Evolutionary conservation across 1,284 basidiomycete species (phyloP).

Genomic region (Moesziomyces parantarcticus): DNA sequence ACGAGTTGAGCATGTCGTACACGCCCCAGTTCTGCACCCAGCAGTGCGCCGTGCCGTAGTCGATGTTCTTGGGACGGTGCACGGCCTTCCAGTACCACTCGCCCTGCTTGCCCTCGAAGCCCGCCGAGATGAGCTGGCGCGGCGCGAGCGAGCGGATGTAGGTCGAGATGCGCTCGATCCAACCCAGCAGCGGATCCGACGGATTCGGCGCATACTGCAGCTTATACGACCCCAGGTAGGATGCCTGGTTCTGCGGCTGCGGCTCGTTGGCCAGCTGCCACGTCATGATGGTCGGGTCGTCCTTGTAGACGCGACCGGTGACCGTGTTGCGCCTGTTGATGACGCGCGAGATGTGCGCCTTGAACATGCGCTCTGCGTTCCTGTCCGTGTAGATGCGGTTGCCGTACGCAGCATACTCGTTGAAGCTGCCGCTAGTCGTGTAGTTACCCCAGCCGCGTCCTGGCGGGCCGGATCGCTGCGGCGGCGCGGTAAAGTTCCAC

Average conservation of each 20-base stretch:
- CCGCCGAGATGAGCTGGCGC: constrained; percentile 49
- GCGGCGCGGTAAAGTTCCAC: constrained; percentile 35
- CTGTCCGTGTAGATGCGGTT: constrained; percentile 44
- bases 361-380: constrained; percentile 22
- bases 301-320: constrained; percentile 47
- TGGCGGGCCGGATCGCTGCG: constrained; percentile 28
- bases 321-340: constrained; percentile 50
- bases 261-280: constrained; percentile 59
- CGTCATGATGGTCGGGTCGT: constrained; percentile 57
- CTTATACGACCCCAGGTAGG: constrained; percentile 7
- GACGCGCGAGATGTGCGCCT: constrained; percentile 37
- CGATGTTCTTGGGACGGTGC: constrained; percentile 32
- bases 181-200: constrained; percentile 21
- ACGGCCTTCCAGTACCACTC: constrained; percentile 50
- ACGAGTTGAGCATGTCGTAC: constrained; percentile 50
- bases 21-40: constrained; percentile 41
- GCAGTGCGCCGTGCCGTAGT: constrained; percentile 31
- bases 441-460: constrained; percentile 50
- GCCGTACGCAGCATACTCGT: constrained; percentile 26
- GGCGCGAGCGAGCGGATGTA: constrained; percentile 47
- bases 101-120: constrained; percentile 57
- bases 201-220: constrained; percentile 22
- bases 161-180: constrained; percentile 41
- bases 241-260: constrained; percentile 16
- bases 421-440: constrained; percentile 30